A percentile compares a stretch with the other conserved stretches of the same genome.
phyloP scores from a whole-genome alignment of 2,329 filamentous ascomycete species.

The Penicillium hordei region DNA sequence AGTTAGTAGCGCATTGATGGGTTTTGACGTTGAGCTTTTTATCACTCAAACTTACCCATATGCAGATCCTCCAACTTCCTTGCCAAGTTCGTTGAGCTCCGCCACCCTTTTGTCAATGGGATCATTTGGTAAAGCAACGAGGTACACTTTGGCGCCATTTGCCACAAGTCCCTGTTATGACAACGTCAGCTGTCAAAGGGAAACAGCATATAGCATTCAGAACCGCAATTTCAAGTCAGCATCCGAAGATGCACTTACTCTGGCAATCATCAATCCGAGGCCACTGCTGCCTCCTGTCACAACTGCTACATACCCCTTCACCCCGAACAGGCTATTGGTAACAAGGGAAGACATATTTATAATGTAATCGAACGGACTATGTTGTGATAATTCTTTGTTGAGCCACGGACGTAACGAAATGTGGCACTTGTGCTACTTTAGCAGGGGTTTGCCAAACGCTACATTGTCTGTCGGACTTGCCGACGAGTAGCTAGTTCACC shows the following conservation, averaged over 20 bases:
- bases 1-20: not conserved
- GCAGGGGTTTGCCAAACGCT: not conserved
- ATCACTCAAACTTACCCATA: slow-evolving; percentile 33
- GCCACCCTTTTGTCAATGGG: slow-evolving; percentile 41
- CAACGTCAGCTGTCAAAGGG: not conserved
- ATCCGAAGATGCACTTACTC: slow-evolving; percentile 26
- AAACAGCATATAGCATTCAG: not conserved
- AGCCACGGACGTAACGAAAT: not conserved
- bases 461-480: not conserved
- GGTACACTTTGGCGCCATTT: slow-evolving; percentile 51
- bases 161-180: slow-evolving; percentile 41
- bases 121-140: slow-evolving; percentile 45
- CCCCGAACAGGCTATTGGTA: slow-evolving; percentile 27
- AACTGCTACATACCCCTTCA: slow-evolving; percentile 47
- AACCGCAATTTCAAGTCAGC: not conserved
- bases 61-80: slow-evolving; percentile 38
- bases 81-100: slow-evolving; percentile 44
- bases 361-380: not conserved
- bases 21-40: not conserved
- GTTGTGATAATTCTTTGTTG: too few relatives aligned
- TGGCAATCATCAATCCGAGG: slow-evolving; percentile 50
- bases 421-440: not conserved
- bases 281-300: slow-evolving; percentile 50
- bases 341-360: slow-evolving; percentile 16
- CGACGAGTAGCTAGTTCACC: not conserved